Evolutionary conservation across 352 stramenopile species (phyloP).

Genomic region (Globisporangium nunn): DNA sequence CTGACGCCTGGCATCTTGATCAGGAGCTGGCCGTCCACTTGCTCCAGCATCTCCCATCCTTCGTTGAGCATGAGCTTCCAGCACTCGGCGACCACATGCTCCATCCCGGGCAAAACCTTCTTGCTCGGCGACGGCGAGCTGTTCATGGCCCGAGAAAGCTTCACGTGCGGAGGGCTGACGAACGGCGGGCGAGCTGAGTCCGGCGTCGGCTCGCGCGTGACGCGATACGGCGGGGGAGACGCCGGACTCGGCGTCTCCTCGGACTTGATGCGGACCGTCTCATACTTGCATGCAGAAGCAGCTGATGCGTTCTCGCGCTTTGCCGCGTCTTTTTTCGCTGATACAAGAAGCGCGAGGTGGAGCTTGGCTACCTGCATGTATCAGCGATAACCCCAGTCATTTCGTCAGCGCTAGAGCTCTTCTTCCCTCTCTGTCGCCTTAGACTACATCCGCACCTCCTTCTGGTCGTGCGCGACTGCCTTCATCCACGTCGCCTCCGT

Average conservation of each 20-base stretch:
- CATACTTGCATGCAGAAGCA: neutral
- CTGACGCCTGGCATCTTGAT: slow-evolving; percentile 62
- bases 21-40: slow-evolving; percentile 38
- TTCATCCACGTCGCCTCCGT: slow-evolving; percentile 33
- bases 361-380: slow-evolving; percentile 7
- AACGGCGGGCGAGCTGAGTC: slow-evolving; percentile 7
- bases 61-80: slow-evolving; percentile 49
- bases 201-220: neutral
- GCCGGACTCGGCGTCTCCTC: slow-evolving; percentile 2
- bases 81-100: slow-evolving; percentile 28
- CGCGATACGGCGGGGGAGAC: slow-evolving; percentile 2
- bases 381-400: too few relatives aligned
- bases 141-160: slow-evolving; percentile 10
- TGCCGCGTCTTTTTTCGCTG: slow-evolving; percentile 2
- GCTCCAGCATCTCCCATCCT: slow-evolving; percentile 58
- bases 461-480: slow-evolving; percentile 19
- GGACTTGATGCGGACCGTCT: slow-evolving; percentile 2
- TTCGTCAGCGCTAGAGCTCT: too few relatives aligned
- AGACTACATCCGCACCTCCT: slow-evolving; percentile 6
- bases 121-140: slow-evolving; percentile 12
- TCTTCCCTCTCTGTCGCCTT: too few relatives aligned
- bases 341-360: slow-evolving; percentile 17
- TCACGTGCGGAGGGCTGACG: slow-evolving; percentile 12
- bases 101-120: slow-evolving; percentile 17
- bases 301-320: neutral